Base-by-base conservation (phyloP, 805 yeast genomes). In the Pichia phayaonensis region DNA sequence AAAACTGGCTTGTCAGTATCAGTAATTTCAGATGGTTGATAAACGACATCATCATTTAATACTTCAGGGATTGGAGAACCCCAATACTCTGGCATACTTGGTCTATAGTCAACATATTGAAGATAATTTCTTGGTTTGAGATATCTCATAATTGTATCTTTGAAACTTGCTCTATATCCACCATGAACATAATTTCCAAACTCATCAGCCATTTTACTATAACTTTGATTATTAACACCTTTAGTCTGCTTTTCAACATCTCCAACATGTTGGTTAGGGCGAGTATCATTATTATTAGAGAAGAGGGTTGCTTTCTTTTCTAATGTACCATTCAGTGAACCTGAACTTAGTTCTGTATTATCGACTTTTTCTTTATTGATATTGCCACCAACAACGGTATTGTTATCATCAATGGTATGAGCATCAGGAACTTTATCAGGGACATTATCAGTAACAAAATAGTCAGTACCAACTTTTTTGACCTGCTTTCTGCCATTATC, bases 401-500 rank as follows among this genome's bases (percentile, higher is more conserved):
- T 29, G 4, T 39, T 45, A 42, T 46, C 48, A 18, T 40, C 54
- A 13, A 36, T 27, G 1, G 48, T 52, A 8, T 31, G 31, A 3
- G 24, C 52, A 11, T 36, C 41, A 2, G 24, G 40, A 31, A 50
- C 54, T 10, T 29, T 53, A 11, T 36, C 41, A 2, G 24, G 40
- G 31, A 50, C 54, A 12, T 21, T 34, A 13, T 55, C 59, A 15
- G 23, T 20, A 26, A 54, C 54, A 50, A 64, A 63, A 55, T 62
- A 64, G 22, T 42, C 44, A 42, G 54, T 21, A 20, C 66, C 68
- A 43, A 61, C 66, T 18, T 66, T 62, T 56, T 73, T 72, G 45
- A 81, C 73, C 65, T 86, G 88, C 48, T 72, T 68, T 54, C 59
- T 63, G 40, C 94, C 94, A 59, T 81, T 83, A 62, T 86, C 92